These are phyloP conservation scores for Fusarium sp. DNA, from an alignment of 2,329 filamentous ascomycete genomes.

Conservation along the genomic window DNA sequence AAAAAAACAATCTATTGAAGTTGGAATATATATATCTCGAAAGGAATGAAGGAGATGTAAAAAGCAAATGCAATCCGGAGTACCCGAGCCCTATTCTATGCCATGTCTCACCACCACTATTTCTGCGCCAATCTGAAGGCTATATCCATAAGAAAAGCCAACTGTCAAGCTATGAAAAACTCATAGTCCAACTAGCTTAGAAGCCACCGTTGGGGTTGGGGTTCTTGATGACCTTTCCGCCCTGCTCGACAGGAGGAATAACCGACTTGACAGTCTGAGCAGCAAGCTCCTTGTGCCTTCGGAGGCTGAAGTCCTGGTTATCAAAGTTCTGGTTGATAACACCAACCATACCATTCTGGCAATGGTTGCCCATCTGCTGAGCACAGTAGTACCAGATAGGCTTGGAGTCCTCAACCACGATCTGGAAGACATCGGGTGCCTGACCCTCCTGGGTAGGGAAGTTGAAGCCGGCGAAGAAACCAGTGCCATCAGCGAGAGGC, in stretches of 20 bases:
- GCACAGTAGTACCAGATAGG: conserved; percentile 62
- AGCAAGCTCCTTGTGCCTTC: conserved; percentile 54
- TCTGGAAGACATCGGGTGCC: conserved; percentile 58
- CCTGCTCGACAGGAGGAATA: conserved; percentile 51
- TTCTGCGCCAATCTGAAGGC: not conserved
- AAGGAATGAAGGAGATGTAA: conserved; percentile 14
- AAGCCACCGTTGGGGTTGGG: conserved; percentile 58
- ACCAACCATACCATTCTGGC: conserved; percentile 63
- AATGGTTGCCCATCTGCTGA: conserved; percentile 58
- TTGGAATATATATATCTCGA: conserved; percentile 9
- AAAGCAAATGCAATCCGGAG: not conserved
- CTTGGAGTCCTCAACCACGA: conserved; percentile 55
- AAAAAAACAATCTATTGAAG: not conserved
- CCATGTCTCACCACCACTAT: not conserved
- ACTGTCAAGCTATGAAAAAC: not conserved
- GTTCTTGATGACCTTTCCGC: conserved; percentile 55
- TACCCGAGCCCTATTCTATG: not conserved
- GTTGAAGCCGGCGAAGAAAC: conserved; percentile 62
- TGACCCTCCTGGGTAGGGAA: conserved; percentile 54
- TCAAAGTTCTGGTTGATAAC: conserved; percentile 63
- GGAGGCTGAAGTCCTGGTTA: conserved; percentile 54
- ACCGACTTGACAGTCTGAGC: conserved; percentile 48
- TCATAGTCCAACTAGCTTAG: conserved; percentile 5
- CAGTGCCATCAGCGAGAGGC: conserved; percentile 53
- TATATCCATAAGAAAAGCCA: not conserved